Percentiles rank a stretch among this genome's conserved stretches.
Evolutionary conservation across 345 rosid species (phyloP).

Genomic region (Linum usitatissimum): DNA sequence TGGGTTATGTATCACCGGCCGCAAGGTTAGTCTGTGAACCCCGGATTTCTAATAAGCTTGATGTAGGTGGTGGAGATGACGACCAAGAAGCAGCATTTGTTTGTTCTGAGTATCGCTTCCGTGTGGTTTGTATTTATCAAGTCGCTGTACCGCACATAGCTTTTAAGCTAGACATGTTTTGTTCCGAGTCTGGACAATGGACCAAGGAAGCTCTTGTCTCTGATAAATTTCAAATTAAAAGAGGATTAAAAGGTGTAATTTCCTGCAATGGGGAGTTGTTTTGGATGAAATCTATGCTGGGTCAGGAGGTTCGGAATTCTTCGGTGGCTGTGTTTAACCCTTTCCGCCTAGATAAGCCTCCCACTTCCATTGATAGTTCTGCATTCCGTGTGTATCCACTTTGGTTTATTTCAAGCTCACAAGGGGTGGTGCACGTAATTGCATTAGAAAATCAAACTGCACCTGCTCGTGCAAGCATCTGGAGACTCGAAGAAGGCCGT

Average conservation of each 20-base stretch:
- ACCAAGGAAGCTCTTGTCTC: neutral
- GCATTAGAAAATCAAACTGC: neutral
- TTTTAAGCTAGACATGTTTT: neutral
- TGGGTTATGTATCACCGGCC: too few species aligned
- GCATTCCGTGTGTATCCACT: neutral
- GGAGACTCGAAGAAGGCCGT: neutral
- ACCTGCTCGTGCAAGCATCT: neutral
- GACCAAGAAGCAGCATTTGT: neutral
- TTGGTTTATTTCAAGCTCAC: neutral
- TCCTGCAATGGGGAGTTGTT: neutral
- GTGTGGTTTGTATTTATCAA: neutral
- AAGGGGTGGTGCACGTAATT: neutral
- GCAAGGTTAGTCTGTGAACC: too few species aligned
- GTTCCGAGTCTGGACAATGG: neutral
- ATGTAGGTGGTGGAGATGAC: too few species aligned
- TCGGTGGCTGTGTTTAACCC: neutral
- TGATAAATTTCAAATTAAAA: neutral
- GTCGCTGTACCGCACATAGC: neutral
- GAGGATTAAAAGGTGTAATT: neutral
- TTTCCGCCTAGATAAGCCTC: neutral
- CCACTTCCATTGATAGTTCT: neutral
- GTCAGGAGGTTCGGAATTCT: neutral
- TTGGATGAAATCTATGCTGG: neutral
- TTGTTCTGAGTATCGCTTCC: neutral
- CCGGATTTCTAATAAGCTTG: too few species aligned